Evolutionary conservation across 805 yeast species (phyloP).

Genomic region (Metschnikowia henanensis): DNA sequence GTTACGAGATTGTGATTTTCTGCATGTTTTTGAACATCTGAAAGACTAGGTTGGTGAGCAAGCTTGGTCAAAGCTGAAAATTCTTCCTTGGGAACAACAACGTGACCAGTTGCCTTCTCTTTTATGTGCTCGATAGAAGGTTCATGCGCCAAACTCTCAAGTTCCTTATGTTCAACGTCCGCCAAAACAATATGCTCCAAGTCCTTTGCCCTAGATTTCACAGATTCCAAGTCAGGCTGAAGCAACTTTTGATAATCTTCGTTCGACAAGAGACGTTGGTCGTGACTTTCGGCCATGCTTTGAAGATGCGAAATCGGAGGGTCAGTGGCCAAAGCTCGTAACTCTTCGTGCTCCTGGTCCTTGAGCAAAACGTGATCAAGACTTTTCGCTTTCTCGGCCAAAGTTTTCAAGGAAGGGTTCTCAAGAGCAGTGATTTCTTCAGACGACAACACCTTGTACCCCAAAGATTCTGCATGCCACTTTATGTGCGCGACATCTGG

Average conservation of each 20-base stretch:
- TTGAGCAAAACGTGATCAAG: constrained; percentile 14
- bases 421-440: constrained; percentile 9
- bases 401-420: constrained; percentile 13
- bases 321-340: constrained; percentile 14
- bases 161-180: constrained; percentile 1
- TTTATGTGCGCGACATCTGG: constrained; percentile 8
- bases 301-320: constrained; percentile 24
- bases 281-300: constrained; percentile 12
- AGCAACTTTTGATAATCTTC: constrained; percentile 12
- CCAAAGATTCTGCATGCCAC: constrained; percentile 7
- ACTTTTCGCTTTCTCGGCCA: constrained; percentile 10
- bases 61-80: constrained; percentile 13
- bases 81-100: constrained; percentile 19
- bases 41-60: constrained; percentile 24
- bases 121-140: constrained; percentile 19
- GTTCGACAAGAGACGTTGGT: constrained; percentile 13
- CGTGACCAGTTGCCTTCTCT: constrained; percentile 20
- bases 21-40: constrained; percentile 35
- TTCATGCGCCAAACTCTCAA: constrained; percentile 9
- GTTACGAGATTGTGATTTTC: constrained; percentile 33
- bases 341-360: constrained; percentile 1
- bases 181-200: constrained; percentile 7
- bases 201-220: constrained; percentile 4
- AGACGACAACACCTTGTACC: constrained; percentile 7
- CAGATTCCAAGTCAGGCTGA: constrained; percentile 8